Conservation (phyloP, 2,329 filamentous ascomycete species). For the Pyrenophora seminiperda region DNA sequence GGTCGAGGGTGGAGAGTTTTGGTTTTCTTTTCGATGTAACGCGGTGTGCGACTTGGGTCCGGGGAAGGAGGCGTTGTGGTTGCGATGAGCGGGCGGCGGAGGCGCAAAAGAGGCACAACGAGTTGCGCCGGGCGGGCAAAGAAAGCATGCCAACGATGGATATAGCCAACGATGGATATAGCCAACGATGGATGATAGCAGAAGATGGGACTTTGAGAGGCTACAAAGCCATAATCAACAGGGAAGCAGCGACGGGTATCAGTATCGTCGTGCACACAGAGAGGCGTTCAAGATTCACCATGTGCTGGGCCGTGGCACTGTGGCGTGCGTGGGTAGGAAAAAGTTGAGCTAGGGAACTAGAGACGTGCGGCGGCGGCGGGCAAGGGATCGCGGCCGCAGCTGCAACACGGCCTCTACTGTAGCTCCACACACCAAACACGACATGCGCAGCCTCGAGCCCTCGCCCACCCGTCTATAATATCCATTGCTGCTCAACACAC, state of each 20-base stretch:
- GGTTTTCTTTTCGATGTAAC: background rate
- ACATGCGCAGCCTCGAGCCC: constrained; percentile 11
- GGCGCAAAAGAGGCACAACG: constrained; percentile 51
- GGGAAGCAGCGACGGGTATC: background rate
- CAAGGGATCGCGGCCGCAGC: constrained; percentile 17
- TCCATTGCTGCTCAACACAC: background rate
- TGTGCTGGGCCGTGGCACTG: too few species aligned
- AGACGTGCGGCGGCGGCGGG: constrained; percentile 22
- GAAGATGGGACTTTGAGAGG: background rate
- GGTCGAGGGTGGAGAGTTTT: background rate
- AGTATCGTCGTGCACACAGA: background rate
- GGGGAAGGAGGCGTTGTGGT: constrained; percentile 37
- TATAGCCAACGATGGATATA: background rate
- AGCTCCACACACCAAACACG: constrained; percentile 25
- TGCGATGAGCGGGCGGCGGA: constrained; percentile 35
- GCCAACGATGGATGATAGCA: background rate
- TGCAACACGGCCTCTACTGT: constrained; percentile 21
- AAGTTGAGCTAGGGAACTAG: constrained; percentile 24
- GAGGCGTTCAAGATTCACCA: constrained; percentile 8
- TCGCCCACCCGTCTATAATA: background rate
- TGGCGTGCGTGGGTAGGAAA: constrained; percentile 26
- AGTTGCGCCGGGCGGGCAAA: constrained; percentile 32
- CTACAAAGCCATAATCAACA: constrained; percentile 1
- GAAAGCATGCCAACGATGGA: constrained; percentile 33
- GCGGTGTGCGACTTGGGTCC: constrained; percentile 29